Evolutionary conservation across 768 basidiomycete species (phyloP).

Genomic region (Lyophyllum semitale): DNA sequence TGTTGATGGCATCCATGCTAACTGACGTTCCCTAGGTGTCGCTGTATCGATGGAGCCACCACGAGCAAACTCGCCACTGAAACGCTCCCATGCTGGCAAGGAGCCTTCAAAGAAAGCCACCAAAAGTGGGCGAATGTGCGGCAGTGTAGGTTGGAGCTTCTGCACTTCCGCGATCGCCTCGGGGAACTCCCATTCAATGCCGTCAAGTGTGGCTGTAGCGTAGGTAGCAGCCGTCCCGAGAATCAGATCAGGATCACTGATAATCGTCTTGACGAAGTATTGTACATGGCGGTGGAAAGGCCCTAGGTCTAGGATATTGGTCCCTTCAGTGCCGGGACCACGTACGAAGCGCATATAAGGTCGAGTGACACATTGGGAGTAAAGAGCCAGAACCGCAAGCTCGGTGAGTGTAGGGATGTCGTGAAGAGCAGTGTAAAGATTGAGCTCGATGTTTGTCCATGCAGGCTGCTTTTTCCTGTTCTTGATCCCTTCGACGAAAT

Average conservation of each 20-base stretch:
- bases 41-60: conserved; percentile 27
- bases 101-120: conserved; percentile 25
- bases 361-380: conserved; percentile 15
- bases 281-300: no score
- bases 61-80: conserved; percentile 28
- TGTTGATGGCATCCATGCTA: conserved; percentile 29
- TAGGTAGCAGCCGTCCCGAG: no score
- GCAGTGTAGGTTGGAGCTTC: conserved; percentile 5
- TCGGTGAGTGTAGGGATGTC: conserved; percentile 19
- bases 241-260: no score
- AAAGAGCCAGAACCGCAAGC: conserved; percentile 19
- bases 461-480: conserved; percentile 24
- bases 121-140: conserved; percentile 11
- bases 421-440: conserved; percentile 24
- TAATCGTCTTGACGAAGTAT: no score
- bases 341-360: conserved; percentile 20
- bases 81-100: conserved; percentile 18
- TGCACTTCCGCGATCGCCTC: conserved; percentile 18
- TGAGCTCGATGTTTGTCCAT: conserved; percentile 28
- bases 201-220: no score
- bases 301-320: conserved; percentile 3
- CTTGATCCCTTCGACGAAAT: conserved; percentile 20
- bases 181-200: conserved; percentile 20
- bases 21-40: conserved; percentile 17
- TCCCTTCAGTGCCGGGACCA: not conserved